These are phyloP conservation scores for Metschnikowia borealis DNA, from an alignment of 805 yeast genomes.

Conservation along the genomic window DNA sequence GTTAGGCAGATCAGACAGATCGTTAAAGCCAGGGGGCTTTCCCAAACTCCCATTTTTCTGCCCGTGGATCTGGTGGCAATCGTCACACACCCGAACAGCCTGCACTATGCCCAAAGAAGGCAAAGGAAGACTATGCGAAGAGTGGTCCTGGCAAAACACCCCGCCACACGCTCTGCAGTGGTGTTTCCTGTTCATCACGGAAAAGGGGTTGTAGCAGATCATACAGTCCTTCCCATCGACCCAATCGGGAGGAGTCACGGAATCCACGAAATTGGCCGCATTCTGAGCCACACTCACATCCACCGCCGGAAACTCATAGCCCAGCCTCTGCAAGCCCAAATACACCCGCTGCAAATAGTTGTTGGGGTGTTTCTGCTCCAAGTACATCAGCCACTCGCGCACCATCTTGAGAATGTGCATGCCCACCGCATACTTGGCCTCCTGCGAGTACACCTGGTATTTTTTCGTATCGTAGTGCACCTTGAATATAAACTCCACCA, in stretches of 20 bases:
- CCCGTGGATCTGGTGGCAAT: slow-evolving; percentile 63
- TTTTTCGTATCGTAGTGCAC: slow-evolving; percentile 34
- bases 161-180: slow-evolving; percentile 98
- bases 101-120: slow-evolving; percentile 83
- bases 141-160: slow-evolving; percentile 81
- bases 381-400: slow-evolving; percentile 75
- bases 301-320: slow-evolving; percentile 60
- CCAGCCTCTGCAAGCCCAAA: slow-evolving; percentile 56
- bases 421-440: slow-evolving; percentile 44
- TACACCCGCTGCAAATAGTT: slow-evolving; percentile 62
- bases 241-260: slow-evolving; percentile 97
- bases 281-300: slow-evolving; percentile 26
- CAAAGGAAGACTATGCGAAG: slow-evolving; percentile 65
- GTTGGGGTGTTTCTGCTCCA: slow-evolving; percentile 57
- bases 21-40: too few species aligned
- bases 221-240: slow-evolving; percentile 92
- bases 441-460: slow-evolving; percentile 16
- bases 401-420: slow-evolving; percentile 57
- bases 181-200: slow-evolving; percentile 84
- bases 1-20: too few species aligned
- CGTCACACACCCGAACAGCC: slow-evolving; percentile 92
- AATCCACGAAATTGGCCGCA: slow-evolving; percentile 61
- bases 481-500: slow-evolving; percentile 46
- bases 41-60: too few species aligned
- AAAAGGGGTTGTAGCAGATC: slow-evolving; percentile 80